Base-by-base conservation (phyloP, 352 stramenopile genomes). In the Phytopythium montanum region DNA sequence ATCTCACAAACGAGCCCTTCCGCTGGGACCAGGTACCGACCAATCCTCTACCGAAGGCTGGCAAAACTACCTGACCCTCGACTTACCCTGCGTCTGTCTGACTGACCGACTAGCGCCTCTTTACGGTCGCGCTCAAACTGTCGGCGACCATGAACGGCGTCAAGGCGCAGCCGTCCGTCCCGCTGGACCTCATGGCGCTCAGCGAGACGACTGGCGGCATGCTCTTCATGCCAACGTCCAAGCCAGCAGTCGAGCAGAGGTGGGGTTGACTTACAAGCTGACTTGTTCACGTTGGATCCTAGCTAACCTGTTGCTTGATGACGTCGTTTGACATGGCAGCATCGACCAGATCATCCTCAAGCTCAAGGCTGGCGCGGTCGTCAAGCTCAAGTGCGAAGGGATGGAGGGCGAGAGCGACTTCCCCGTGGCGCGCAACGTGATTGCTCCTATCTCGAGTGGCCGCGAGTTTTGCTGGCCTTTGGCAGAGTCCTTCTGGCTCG, bases 391-490 rank as follows among this genome's bases (percentile, higher is more conserved):
- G 29, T 90, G 79, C 48, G 84, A 95, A 10, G 55, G 68, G 0
- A 57, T 59, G 16, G 77, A 90, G 0, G 64, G 68, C 9, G 78
- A 89, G 33, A 50, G 55, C 4, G 82, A 88, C n/a, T 80, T 73
- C 33, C 70, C 71, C 0, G 54, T 65, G 0, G 75, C 70, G 14
- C 82, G 81, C 26, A 95, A 92, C 62, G 83, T 79, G 29, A 79
- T 95, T 50, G 81, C 76, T 16, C 79, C 84, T 0, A 76, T 92
- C n/a, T 72, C 76, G 5, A 92, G 49, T 33, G 75, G 73, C n/a
- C 90, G 87, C 29, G 87, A 96, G 61, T 96, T 88, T 49, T 78
- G 65, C 54, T 96, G 87, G 87, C 87, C 87, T 2, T 71, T 96
- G 31, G 76, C 87, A 0, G 87, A 96, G 54, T 64, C 83, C 13